Base-by-base conservation (phyloP, 1,284 basidiomycete species). In the Ustilago tritici region DNA sequence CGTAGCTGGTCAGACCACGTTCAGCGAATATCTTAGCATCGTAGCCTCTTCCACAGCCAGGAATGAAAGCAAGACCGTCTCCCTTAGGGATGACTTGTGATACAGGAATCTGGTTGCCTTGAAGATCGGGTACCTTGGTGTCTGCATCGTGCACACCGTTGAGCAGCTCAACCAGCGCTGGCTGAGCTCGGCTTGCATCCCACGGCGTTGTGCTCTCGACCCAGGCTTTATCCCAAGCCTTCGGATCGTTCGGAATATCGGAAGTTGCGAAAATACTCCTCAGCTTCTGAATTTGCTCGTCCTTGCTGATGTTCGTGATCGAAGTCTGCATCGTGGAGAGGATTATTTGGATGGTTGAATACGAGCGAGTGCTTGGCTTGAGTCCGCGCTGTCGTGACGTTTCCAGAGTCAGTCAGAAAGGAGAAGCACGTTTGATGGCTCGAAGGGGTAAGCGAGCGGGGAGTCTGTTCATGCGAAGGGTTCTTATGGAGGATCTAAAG, bases 191-290 rank as follows among this genome's bases (percentile, higher is more conserved):
- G 6, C 59, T 59, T 17, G 71, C 61, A 53, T 82, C 80, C 80
- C 80, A 82, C 0, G 80, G 80, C 7, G 78, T 82, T 14, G 68
- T 61, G 41, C 56, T 65, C 46, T 75, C 63, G 34, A 78, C 49
- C 80, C 80, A 82, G 11, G 78, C 78, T 35, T 77, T 46, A 32
- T 82, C 76, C 80, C 80, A 82, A 19, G 68, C 76, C n/a, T 78
- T 75, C 1, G 71, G 68, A 56, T 78, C 76, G 53, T 78, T 78
- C 12, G 65, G 67, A 7, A 71, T 54, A 6, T 68, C 68, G 3
- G 76, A 74, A 6, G 35, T 58, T 7, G 76, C 76, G 19, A 78
- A 75, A 32, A 78, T 65, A 43, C 66, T 66, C 12, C 75, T 61
- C 31, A 77, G 31, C 35, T 61, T 61, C n/a, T 67, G 52, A 10